A percentile compares a stretch with the other conserved stretches of the same genome.
Evolutionary conservation across 108 stramenopile species (phyloP).

Genomic region (Aurantiochytrium sp.): DNA sequence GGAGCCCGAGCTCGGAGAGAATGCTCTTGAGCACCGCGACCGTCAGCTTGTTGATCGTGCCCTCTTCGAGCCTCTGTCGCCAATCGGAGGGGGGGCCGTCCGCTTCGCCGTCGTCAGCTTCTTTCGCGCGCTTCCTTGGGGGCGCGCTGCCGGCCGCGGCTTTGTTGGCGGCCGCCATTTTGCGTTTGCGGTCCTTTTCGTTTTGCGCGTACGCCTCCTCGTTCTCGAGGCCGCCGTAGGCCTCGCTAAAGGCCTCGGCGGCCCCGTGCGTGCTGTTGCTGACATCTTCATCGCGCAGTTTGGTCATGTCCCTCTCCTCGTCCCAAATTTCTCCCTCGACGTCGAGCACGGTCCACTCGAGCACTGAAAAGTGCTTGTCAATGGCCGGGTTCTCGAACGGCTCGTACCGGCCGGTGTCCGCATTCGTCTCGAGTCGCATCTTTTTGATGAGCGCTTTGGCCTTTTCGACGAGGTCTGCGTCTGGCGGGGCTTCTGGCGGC

Average conservation of each 20-base stretch:
- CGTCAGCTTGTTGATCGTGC: neutral
- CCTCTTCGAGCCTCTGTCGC: neutral
- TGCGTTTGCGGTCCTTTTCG: neutral
- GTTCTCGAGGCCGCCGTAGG: neutral
- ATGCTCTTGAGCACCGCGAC: neutral
- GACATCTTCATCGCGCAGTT: neutral
- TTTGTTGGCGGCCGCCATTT: neutral
- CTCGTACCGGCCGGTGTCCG: neutral
- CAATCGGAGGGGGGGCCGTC: neutral
- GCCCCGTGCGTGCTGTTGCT: neutral
- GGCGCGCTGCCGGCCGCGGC: neutral
- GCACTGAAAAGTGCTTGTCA: neutral
- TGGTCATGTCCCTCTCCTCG: neutral
- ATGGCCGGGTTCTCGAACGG: neutral
- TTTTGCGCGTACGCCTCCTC: neutral
- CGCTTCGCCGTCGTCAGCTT: neutral
- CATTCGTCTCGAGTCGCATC: neutral
- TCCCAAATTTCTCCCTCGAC: neutral
- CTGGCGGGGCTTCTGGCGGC: neutral
- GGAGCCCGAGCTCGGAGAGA: neutral
- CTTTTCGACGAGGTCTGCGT: neutral
- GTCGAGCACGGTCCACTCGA: neutral
- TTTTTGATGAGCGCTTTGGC: conserved; percentile 15
- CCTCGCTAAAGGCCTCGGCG: neutral
- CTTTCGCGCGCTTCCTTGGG: neutral